These are phyloP conservation scores for Pyrenochaeta sp. DNA, from an alignment of 2,329 filamentous ascomycete species.

Conservation along the genomic window DNA sequence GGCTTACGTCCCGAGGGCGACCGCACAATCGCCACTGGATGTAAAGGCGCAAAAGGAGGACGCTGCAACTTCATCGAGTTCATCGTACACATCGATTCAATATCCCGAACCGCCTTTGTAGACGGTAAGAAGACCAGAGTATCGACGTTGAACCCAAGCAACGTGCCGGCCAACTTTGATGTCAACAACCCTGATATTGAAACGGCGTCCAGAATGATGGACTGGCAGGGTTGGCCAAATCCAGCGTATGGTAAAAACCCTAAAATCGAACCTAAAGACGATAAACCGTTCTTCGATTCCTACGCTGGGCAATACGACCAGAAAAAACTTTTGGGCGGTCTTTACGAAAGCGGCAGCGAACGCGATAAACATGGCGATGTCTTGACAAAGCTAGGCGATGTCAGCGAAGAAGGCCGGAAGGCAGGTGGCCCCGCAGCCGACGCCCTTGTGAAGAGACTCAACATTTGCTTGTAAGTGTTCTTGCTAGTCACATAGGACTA, in stretches of 20 bases:
- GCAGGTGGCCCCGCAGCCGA: neutral
- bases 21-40: neutral
- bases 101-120: neutral
- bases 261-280: neutral
- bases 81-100: neutral
- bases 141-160: neutral
- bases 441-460: neutral
- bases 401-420: neutral
- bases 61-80: neutral
- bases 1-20: neutral
- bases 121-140: neutral
- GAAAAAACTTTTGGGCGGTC: neutral
- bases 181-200: neutral
- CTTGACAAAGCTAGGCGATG: neutral
- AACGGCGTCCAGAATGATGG: neutral
- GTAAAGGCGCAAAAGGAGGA: neutral
- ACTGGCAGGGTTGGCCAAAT: neutral
- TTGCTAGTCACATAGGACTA: neutral
- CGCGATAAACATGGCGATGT: neutral
- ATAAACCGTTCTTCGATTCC: neutral
- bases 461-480: neutral
- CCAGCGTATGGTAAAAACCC: neutral
- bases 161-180: neutral
- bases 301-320: neutral
- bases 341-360: neutral